These are phyloP conservation scores for Cinnamomum chago DNA, from an alignment of 164 flowering plant species.

Conservation along the genomic window DNA sequence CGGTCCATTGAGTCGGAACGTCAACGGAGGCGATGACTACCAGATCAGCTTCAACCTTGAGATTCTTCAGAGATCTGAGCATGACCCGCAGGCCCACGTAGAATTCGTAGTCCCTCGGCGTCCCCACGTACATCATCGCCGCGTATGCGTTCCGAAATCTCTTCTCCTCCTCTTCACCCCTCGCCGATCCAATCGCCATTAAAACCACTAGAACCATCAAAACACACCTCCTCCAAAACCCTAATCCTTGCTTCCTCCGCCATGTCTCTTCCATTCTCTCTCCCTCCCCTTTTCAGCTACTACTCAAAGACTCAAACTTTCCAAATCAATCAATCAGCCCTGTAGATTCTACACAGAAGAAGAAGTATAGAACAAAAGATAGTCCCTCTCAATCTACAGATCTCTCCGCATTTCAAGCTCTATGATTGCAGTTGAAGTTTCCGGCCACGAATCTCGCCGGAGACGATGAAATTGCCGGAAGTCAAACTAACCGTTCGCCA, in stretches of 20 bases:
- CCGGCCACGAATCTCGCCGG: no score
- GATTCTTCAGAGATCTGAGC: slow-evolving; percentile 60
- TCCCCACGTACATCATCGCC: slow-evolving; percentile 98
- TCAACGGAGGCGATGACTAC: slow-evolving; percentile 89
- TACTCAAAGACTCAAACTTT: neutral
- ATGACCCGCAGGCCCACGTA: slow-evolving; percentile 83
- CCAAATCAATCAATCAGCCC: no score
- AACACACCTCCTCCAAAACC: slow-evolving; percentile 1
- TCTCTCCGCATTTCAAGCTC: no score
- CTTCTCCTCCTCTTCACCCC: slow-evolving; percentile 1
- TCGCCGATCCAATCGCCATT: neutral
- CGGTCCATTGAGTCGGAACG: slow-evolving; percentile 77
- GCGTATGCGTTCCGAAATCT: slow-evolving; percentile 67
- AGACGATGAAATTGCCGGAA: no score
- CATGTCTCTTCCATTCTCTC: neutral
- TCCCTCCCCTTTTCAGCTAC: neutral
- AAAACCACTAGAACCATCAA: neutral
- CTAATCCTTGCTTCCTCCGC: neutral
- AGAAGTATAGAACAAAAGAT: no score
- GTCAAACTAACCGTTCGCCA: no score
- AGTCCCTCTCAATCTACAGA: no score
- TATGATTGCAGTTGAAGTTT: no score
- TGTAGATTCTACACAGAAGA: no score
- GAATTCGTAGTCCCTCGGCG: slow-evolving; percentile 95
- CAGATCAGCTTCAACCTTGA: slow-evolving; percentile 69